phyloP scores from a whole-genome alignment of 495 filamentous ascomycete genomes.

The Daldinia bambusicola region DNA sequence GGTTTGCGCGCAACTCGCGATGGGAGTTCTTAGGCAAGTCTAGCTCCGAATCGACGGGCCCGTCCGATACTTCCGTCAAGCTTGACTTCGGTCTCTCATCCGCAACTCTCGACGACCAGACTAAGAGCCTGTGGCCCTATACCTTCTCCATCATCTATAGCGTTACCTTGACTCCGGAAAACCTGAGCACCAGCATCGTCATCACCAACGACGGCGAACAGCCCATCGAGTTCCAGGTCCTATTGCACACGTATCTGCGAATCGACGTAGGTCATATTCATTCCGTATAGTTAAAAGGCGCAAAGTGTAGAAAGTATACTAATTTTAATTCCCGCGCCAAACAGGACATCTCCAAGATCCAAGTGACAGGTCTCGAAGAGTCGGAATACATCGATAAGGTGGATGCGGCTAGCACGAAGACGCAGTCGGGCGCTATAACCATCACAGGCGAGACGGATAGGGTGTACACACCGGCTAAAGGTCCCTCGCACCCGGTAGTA shows the following conservation, averaged over 20 bases:
- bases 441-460: slow-evolving; percentile 85
- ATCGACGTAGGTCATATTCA: slow-evolving; percentile 69
- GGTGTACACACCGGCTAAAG: slow-evolving; percentile 68
- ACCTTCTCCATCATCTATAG: slow-evolving; percentile 92
- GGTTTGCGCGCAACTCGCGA: slow-evolving; percentile 88
- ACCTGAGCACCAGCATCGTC: slow-evolving; percentile 82
- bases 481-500: slow-evolving; percentile 66
- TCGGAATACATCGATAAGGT: slow-evolving; percentile 86
- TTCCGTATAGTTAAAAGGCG: background rate
- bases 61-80: slow-evolving; percentile 76
- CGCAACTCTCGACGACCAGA: slow-evolving; percentile 70
- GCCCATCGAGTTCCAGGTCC: slow-evolving; percentile 88
- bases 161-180: slow-evolving; percentile 79
- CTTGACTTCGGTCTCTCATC: slow-evolving; percentile 92
- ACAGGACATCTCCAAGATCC: slow-evolving; percentile 78
- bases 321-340: slow-evolving; percentile 8
- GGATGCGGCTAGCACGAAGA: slow-evolving; percentile 65
- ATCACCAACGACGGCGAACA: slow-evolving; percentile 84
- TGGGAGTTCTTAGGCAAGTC: slow-evolving; percentile 82
- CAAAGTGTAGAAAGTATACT: background rate
- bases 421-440: slow-evolving; percentile 63
- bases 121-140: slow-evolving; percentile 76
- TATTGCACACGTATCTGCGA: slow-evolving; percentile 90
- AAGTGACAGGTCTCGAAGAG: slow-evolving; percentile 76
- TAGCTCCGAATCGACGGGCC: slow-evolving; percentile 63